phyloP scores from a whole-genome alignment of 2,329 filamentous ascomycete species.

The Diplodia mutila region DNA sequence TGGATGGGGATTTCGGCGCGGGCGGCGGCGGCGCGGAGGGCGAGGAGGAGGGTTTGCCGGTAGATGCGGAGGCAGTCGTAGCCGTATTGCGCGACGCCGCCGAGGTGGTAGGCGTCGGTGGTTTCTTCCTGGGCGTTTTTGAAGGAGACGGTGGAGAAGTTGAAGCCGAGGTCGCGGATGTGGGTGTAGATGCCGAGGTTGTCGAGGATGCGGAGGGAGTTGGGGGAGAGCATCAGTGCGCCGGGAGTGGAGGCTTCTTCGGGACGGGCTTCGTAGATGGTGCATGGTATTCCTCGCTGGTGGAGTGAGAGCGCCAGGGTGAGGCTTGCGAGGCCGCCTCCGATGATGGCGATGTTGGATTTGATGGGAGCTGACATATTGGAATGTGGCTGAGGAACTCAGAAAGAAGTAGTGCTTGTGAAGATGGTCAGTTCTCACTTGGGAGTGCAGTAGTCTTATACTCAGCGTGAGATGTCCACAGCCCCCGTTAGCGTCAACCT shows the following conservation, averaged over 20 bases:
- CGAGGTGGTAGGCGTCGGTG: conserved; percentile 53
- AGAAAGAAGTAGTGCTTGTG: neutral
- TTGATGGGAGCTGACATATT: conserved; percentile 5
- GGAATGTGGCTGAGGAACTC: neutral
- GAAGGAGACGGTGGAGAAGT: conserved; percentile 57
- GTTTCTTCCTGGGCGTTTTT: conserved; percentile 44
- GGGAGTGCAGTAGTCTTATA: neutral
- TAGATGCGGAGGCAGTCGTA: conserved; percentile 60
- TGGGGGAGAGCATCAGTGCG: conserved; percentile 63
- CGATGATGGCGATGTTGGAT: conserved; percentile 50
- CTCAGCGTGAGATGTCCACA: too few species aligned
- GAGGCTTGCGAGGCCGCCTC: conserved; percentile 55
- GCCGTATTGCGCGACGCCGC: conserved; percentile 52
- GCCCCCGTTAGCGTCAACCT: neutral
- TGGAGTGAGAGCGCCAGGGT: conserved; percentile 60
- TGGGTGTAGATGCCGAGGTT: conserved; percentile 52
- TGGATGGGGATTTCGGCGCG: conserved; percentile 48
- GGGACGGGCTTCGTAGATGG: conserved; percentile 34
- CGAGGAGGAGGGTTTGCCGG: conserved; percentile 55
- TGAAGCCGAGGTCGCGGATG: conserved; percentile 50
- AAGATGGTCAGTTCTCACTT: neutral
- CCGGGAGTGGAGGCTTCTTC: conserved; percentile 41
- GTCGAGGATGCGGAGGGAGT: conserved; percentile 59
- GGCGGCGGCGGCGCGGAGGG: conserved; percentile 48
- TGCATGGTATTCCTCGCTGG: conserved; percentile 53